phyloP scores from a whole-genome alignment of 352 stramenopile genomes.

The Pythium myriotylum region DNA sequence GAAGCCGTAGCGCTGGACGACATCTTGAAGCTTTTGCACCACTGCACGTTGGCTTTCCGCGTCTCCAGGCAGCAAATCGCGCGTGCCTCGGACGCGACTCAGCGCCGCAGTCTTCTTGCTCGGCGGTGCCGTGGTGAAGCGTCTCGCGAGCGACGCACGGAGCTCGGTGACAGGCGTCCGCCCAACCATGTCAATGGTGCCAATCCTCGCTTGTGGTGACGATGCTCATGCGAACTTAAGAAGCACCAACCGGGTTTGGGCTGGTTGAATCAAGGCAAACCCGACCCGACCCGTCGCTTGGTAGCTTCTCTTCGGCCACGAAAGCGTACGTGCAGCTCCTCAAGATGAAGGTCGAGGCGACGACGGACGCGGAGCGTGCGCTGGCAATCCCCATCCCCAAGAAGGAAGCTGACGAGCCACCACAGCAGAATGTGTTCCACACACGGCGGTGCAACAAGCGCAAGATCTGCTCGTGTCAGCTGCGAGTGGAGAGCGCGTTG shows the following conservation, averaged over 20 bases:
- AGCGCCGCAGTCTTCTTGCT: conserved; percentile 40
- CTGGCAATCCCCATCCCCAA: neutral
- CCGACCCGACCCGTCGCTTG: neutral
- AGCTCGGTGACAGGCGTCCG: neutral
- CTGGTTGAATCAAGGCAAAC: too few relatives aligned
- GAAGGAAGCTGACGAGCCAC: too few relatives aligned
- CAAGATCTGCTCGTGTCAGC: conserved; percentile 63
- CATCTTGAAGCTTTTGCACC: conserved; percentile 52
- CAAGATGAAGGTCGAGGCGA: neutral
- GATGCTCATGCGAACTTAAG: neutral
- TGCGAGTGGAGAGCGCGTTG: conserved; percentile 66
- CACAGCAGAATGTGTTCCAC: neutral
- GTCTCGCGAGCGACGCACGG: conserved; percentile 15
- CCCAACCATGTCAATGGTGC: neutral
- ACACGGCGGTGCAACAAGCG: conserved; percentile 61
- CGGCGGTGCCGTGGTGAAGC: conserved; percentile 21
- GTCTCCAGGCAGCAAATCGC: conserved; percentile 70
- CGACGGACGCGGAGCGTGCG: neutral
- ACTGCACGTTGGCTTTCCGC: conserved; percentile 68
- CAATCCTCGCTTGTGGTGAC: neutral
- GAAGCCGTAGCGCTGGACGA: conserved; percentile 76
- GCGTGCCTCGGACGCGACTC: conserved; percentile 70
- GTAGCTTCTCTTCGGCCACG: neutral
- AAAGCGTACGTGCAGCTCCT: neutral
- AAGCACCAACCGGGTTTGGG: neutral